Evolutionary conservation across 2,329 filamentous ascomycete genomes (phyloP).

Genomic region (Xylariaceae sp.): DNA sequence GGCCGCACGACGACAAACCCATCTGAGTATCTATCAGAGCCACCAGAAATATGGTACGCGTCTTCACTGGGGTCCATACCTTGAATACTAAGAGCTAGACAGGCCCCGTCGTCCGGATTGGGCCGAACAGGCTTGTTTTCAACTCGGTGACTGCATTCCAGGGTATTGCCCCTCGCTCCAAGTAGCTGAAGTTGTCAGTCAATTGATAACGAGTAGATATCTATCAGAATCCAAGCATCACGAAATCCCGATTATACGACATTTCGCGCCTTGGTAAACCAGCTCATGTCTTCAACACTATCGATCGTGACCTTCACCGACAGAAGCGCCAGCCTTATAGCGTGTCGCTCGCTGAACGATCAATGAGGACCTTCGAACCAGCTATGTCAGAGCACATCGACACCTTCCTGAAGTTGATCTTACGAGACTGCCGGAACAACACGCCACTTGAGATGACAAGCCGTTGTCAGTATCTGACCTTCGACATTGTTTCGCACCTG

Average conservation of each 20-base stretch:
- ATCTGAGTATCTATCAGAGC: constrained; percentile 7
- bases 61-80: background rate
- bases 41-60: constrained; percentile 12
- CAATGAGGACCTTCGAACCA: constrained; percentile 13
- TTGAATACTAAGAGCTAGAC: no score
- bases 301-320: constrained; percentile 8
- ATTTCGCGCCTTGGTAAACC: constrained; percentile 7
- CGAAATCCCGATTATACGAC: constrained; percentile 13
- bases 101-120: constrained; percentile 10
- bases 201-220: constrained; percentile 11
- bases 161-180: constrained; percentile 2
- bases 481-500: constrained; percentile 11
- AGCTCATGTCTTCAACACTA: constrained; percentile 10
- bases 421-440: background rate
- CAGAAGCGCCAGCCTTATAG: constrained; percentile 10
- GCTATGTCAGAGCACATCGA: constrained; percentile 11
- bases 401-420: constrained; percentile 7
- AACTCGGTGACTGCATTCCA: constrained; percentile 10
- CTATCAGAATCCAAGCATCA: constrained; percentile 11
- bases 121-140: constrained; percentile 12
- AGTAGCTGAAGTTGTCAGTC: background rate
- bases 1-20: constrained; percentile 5
- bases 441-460: constrained; percentile 8
- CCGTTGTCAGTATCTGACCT: constrained; percentile 8
- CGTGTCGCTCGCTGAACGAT: constrained; percentile 8